Evolutionary conservation across 805 yeast species (phyloP), one percentile per base, ranked within the genome.

Genomic region (Candida sithepensis): DNA sequence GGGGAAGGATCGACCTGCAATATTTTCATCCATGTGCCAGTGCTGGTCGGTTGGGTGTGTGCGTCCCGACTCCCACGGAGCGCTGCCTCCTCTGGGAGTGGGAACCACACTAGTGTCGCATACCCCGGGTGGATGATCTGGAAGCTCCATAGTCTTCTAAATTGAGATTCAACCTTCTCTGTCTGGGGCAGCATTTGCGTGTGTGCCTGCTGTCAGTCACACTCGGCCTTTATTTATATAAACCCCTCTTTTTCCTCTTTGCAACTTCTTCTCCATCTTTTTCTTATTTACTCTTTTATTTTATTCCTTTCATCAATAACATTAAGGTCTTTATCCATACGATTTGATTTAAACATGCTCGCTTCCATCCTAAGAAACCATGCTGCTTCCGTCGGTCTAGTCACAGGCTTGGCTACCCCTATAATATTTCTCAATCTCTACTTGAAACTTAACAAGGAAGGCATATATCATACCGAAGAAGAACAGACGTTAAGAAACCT

Each of bases 371-470:
- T 37, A 10, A 43, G 42, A 43, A 39, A 21, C 12, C 41, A 43
- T 21, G 18, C 46, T 24, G 30, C 38, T 3, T 16, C 45, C 4
- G 8, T 55, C 24, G 61, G 57, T 10, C 34, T 57, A n/a, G 33
- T 51, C 3, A 52, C 53, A 7, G 61, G 61, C 14, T 39, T 57
- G 39, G 51, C 49, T 1, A 49, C 57, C 9, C 60, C 61, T 4
- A 40, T 57, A 18, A 6, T 54, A 3, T 20, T 51, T 14, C 23
- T 52, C 6, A 46, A 48, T 24, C 9, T 44, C 20, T 45, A 46
- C 20, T n/a, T 52, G 19, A 42, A 42, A 5, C 16, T 21, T 26
- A 36, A 42, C 36, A 22, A 34, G 26, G 46, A 49, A 30, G 4
- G 47, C 16, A 49, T 55, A 13, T 52, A 57, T 41, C 52, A 56